phyloP scores from a whole-genome alignment of 2,329 filamentous ascomycete genomes.

The Cladosporium colombiae region DNA sequence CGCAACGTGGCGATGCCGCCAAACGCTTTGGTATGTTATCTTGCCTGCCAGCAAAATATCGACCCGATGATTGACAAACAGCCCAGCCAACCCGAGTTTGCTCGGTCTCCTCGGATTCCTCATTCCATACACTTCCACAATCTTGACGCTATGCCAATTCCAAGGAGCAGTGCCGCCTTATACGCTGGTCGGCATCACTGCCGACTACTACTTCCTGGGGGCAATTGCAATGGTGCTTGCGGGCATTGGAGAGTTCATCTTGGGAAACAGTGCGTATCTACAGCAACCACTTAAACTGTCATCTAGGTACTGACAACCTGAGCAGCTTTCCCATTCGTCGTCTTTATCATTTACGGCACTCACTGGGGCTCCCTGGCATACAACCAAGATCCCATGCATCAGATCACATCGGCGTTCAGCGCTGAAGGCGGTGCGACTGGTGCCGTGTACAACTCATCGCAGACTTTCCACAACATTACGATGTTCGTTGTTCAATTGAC shows the following conservation, averaged over 20 bases:
- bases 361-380: slow-evolving; percentile 34
- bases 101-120: slow-evolving; percentile 34
- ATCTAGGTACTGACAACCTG: neutral
- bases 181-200: slow-evolving; percentile 28
- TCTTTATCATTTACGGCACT: slow-evolving; percentile 34
- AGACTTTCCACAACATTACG: slow-evolving; percentile 32
- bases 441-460: slow-evolving; percentile 29
- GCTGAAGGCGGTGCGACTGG: slow-evolving; percentile 23
- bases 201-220: slow-evolving; percentile 34
- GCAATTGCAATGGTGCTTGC: slow-evolving; percentile 31
- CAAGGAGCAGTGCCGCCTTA: slow-evolving; percentile 25
- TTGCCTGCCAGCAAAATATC: neutral
- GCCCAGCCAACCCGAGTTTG: slow-evolving; percentile 30
- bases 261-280: slow-evolving; percentile 30
- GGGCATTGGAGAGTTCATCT: slow-evolving; percentile 33
- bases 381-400: slow-evolving; percentile 29
- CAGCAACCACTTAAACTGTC: neutral
- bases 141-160: slow-evolving; percentile 30
- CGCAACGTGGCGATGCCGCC: slow-evolving; percentile 28
- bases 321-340: slow-evolving; percentile 30
- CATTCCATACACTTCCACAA: slow-evolving; percentile 32
- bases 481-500: slow-evolving; percentile 22
- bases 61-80: neutral
- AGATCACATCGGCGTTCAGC: slow-evolving; percentile 23
- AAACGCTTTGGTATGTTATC: slow-evolving; percentile 29